Evolutionary conservation across 1,284 basidiomycete species (phyloP).

Genomic region (Pterulicium gracile): DNA sequence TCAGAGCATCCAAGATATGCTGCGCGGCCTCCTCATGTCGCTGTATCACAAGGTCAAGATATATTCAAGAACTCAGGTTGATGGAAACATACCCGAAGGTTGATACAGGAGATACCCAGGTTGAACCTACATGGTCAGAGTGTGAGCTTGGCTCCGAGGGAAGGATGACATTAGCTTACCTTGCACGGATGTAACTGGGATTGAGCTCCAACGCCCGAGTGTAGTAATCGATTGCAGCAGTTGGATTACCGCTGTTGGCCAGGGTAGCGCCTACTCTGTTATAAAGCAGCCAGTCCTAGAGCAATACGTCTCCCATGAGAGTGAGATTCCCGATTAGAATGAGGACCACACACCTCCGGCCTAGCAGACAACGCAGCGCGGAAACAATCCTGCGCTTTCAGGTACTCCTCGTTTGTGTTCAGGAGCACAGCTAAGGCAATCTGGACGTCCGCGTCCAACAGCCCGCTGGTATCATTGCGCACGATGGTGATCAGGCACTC

Average conservation of each 20-base stretch:
- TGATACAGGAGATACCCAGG: slow-evolving; percentile 85
- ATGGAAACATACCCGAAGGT: slow-evolving; percentile 51
- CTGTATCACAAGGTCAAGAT: slow-evolving; percentile 25
- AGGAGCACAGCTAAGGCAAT: slow-evolving; percentile 90
- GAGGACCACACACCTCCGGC: slow-evolving; percentile 56
- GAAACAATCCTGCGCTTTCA: slow-evolving; percentile 93
- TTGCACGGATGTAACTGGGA: slow-evolving; percentile 87
- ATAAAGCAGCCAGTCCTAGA: slow-evolving; percentile 88
- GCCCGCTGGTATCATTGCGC: slow-evolving; percentile 36
- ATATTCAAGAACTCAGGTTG: slow-evolving; percentile 4
- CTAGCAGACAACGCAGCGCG: slow-evolving; percentile 77
- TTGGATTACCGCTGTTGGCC: slow-evolving; percentile 82
- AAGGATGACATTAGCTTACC: slow-evolving; percentile 29
- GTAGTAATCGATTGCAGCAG: slow-evolving; percentile 85
- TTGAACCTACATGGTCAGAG: slow-evolving; percentile 54
- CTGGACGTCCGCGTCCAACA: slow-evolving; percentile 90
- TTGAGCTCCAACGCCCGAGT: slow-evolving; percentile 83
- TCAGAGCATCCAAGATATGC: slow-evolving; percentile 77
- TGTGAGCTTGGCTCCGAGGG: slow-evolving; percentile 5
- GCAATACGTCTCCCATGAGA: slow-evolving; percentile 5
- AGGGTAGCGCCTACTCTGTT: slow-evolving; percentile 95
- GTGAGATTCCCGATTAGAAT: slow-evolving; percentile 1
- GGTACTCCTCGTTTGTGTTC: slow-evolving; percentile 89
- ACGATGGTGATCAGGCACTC: slow-evolving; percentile 63
- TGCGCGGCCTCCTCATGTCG: slow-evolving; percentile 77